phyloP scores from a whole-genome alignment of 305 asterid genomes.

The Withania somnifera region DNA sequence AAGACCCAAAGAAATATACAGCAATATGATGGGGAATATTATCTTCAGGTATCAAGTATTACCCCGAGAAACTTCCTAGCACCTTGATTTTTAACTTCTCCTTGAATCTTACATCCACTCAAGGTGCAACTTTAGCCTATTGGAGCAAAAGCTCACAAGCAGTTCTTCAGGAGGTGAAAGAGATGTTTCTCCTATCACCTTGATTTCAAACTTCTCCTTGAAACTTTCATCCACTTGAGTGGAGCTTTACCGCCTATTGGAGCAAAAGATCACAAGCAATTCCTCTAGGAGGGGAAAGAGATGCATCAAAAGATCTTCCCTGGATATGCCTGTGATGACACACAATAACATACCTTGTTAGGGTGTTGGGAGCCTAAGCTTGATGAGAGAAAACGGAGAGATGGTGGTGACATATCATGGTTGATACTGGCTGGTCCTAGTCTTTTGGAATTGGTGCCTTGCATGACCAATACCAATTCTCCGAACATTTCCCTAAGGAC shows the following conservation, averaged over 20 bases:
- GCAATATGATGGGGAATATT: not conserved
- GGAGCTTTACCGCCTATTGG: not conserved
- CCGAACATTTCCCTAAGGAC: constrained; percentile 48
- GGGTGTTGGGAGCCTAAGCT: not conserved
- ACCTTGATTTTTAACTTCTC: not conserved
- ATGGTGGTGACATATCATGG: not conserved
- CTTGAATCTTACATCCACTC: not conserved
- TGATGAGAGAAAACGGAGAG: not conserved
- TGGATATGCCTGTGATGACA: not conserved
- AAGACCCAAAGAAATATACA: not conserved
- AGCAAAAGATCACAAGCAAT: not conserved
- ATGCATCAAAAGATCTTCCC: not conserved
- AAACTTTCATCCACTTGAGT: not conserved
- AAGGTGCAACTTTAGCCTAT: not conserved
- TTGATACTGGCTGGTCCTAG: not conserved
- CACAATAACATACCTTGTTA: not conserved
- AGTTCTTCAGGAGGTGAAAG: not conserved
- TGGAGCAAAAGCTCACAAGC: not conserved
- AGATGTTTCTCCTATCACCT: not conserved
- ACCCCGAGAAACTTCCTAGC: not conserved
- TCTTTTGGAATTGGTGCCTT: constrained; percentile 4
- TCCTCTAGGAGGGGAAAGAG: not conserved
- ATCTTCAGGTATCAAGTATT: not conserved
- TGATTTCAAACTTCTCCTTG: not conserved
- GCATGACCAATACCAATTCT: constrained; percentile 26